Evolutionary conservation across 768 basidiomycete genomes (phyloP).

Genomic region (Tubosaeta brunneosetosa): DNA sequence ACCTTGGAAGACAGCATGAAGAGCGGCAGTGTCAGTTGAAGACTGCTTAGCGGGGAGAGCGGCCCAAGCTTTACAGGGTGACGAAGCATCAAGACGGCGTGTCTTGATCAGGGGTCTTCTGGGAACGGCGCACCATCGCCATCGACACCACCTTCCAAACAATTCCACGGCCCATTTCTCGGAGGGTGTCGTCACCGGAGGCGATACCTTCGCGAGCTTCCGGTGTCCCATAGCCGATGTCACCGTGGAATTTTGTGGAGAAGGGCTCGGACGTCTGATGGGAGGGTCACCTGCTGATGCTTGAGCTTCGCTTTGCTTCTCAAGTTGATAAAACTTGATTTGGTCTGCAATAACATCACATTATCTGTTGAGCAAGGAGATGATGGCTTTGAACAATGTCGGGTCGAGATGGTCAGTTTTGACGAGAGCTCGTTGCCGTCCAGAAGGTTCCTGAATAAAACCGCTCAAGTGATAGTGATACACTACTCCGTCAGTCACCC

Average conservation of each 20-base stretch:
- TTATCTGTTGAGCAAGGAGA: too few species aligned
- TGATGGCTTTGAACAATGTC: conserved; percentile 12
- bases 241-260: conserved; percentile 16
- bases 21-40: too few species aligned
- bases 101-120: too few species aligned
- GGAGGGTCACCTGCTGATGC: not conserved
- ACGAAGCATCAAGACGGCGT: too few species aligned
- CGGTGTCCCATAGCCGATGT: conserved; percentile 17
- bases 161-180: too few species aligned
- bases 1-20: too few species aligned
- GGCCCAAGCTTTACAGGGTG: too few species aligned
- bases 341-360: conserved; percentile 12
- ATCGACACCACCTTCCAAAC: too few species aligned
- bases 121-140: too few species aligned
- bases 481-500: too few species aligned
- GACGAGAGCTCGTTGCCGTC: conserved; percentile 18
- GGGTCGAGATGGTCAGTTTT: conserved; percentile 11
- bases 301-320: not conserved
- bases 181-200: too few species aligned
- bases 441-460: conserved; percentile 14
- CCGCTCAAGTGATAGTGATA: not conserved
- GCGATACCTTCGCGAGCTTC: not conserved
- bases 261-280: not conserved
- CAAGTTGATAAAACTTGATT: conserved; percentile 12
- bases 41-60: too few species aligned